Base-by-base conservation (phyloP, 768 basidiomycete genomes). In the Lactarius sp. region DNA sequence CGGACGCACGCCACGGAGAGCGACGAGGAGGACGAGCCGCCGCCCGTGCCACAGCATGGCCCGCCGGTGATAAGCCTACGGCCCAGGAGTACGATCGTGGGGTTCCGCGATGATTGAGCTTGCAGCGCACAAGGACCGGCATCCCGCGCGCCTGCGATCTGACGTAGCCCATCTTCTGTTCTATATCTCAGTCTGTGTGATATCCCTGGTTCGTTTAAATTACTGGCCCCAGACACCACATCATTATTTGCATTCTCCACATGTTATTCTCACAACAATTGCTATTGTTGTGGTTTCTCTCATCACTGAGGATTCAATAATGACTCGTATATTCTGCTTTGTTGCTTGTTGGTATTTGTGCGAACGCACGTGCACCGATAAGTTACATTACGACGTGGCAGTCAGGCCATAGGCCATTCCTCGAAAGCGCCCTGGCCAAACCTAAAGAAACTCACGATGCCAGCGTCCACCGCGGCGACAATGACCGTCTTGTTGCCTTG, bases 391-490 rank as follows among this genome's bases (percentile, higher is more conserved):
- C 54, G 39, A 54, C 31, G 37, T 41, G 33, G 22, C 7, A 39
- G 12, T 68, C 37, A 68, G 2, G 54, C 65, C 86, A 94, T 90
- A 0, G 91, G 86, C 83, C 88, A 87, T 69, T 93, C 90, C 58
- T 83, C 85, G 72, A 98, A 98, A 9, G 80, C 85, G 0, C 92
- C 91, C 70, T 94, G 81, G 7, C 88, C 86, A 68, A 98, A 94
- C 59, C 90, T 79, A 75, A 93, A 90, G 78, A 97, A 95, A 67
- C 90, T 89, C 49, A 87, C 87, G 66, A 82, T 92, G 9, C 95
- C 93, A 2, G 85, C 81, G 74, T 97, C 94, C 5, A 95, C 94
- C 2, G 83, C 92, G 1, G 94, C 95, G 53, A 98, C 82, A 39
- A 98, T 79, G 57, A 95, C 77, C 9, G 80, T 86, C 71, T 92